A percentile compares a stretch with the other conserved stretches of the same genome.
phyloP scores from a whole-genome alignment of 305 asterid species.

The Solanum hybrid region DNA sequence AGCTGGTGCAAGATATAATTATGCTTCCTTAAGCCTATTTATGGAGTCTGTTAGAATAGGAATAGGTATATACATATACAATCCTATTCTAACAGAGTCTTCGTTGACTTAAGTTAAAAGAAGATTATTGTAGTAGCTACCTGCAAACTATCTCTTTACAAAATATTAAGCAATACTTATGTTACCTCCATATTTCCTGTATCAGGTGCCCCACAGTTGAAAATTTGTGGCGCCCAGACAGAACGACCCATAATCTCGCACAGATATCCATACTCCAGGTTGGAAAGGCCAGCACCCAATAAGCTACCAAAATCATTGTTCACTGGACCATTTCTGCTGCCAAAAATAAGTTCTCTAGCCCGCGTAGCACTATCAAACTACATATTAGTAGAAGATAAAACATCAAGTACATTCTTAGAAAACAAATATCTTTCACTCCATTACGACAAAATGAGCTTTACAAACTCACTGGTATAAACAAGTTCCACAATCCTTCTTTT shows the following conservation, averaged over 20 bases:
- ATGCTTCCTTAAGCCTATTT: background rate
- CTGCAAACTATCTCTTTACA: background rate
- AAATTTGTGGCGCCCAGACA: slow-evolving; percentile 89
- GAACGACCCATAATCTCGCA: slow-evolving; percentile 95
- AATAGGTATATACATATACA: background rate
- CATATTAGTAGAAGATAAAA: slow-evolving; percentile 15
- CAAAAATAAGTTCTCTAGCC: slow-evolving; percentile 53
- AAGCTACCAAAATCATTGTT: slow-evolving; percentile 39
- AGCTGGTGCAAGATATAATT: background rate
- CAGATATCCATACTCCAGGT: slow-evolving; percentile 86
- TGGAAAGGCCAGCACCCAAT: slow-evolving; percentile 81
- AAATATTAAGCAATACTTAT: slow-evolving; percentile 5
- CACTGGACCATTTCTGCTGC: slow-evolving; percentile 22
- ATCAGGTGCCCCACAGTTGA: slow-evolving; percentile 95
- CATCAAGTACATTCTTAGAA: background rate
- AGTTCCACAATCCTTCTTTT: slow-evolving; percentile 83
- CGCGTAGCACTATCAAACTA: slow-evolving; percentile 90
- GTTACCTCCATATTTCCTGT: slow-evolving; percentile 99
- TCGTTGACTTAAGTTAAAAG: background rate
- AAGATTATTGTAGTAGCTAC: background rate
- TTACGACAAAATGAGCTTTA: background rate
- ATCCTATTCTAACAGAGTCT: background rate
- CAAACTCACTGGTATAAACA: slow-evolving; percentile 72
- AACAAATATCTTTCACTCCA: background rate
- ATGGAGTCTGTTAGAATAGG: background rate